Base-by-base conservation (phyloP, 2,329 filamentous ascomycete species). In the Penicillium sp. region DNA sequence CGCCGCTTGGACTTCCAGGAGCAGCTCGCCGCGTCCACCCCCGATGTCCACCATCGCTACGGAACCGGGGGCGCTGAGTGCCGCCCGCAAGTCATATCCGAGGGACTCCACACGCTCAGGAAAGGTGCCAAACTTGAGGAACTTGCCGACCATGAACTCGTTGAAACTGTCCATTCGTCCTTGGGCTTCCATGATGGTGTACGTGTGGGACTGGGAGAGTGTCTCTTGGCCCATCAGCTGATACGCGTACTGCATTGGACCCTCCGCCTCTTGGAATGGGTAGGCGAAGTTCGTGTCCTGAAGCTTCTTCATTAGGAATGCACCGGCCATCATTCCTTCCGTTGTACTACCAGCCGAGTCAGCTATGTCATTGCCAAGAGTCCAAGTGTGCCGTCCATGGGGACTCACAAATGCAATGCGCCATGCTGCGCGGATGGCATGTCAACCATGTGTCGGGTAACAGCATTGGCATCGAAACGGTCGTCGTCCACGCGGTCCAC, bases 161-260 rank as follows among this genome's bases (percentile, higher is more conserved):
- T 75, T 75, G 49, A 76, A 76, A 50, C 73, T 75, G 23, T 69
- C 67, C 68, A 76, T 74, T 4, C 74, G 72, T n/a, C 69, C 70
- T 53, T 72, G 66, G 1, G 55, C 58, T 13, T 68, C 65, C 72
- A 76, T 75, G 4, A 76, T 75, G 0, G 67, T 66, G 46, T 76
- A 76, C 0, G 72, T 72, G 53, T 76, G 73, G 44, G 72, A 55
- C 1, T 65, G 53, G 3, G 69, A 64, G 2, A 75, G 64, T 2
- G 64, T 52, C 0, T 68, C 50, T 16, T 71, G 53, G 2, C 73
- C 74, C 59, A 75, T 69, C 3, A 69, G 57, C 31, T 63, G 59
- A 54, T 75, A 70, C 3, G 71, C 74, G 50, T 74, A 68, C 44
- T 76, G 74, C 1, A 70, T 60, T 1, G 74, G 72, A 0, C 71